phyloP scores from a whole-genome alignment of 75 land plant genomes.

The Pseudotsuga menziesii region DNA sequence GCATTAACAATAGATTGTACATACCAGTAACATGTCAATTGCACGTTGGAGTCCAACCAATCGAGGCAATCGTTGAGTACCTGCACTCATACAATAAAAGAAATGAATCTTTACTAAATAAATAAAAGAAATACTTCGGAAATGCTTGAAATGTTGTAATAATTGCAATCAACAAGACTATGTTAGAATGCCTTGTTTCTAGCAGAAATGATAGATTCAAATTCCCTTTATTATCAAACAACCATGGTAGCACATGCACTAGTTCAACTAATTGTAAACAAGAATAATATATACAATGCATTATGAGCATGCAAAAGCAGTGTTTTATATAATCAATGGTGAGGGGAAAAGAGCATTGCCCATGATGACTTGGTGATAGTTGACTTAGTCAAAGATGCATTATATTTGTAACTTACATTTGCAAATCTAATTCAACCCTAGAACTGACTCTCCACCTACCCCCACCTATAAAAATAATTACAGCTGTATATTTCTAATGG shows the following conservation, averaged over 20 bases:
- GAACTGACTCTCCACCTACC: no score
- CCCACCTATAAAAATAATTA: no score
- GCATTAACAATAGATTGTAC: neutral
- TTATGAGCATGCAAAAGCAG: neutral
- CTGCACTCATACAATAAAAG: slow-evolving; percentile 10
- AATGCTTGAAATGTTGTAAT: neutral
- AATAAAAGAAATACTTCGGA: slow-evolving; percentile 1
- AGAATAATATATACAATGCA: neutral
- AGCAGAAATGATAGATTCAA: neutral
- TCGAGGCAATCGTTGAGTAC: slow-evolving; percentile 45
- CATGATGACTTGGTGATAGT: no score
- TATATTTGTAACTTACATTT: no score
- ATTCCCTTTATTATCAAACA: neutral
- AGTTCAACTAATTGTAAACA: neutral
- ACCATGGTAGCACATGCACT: neutral
- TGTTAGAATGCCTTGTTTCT: neutral
- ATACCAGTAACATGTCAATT: slow-evolving; percentile 47
- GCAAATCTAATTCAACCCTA: no score
- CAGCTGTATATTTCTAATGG: no score
- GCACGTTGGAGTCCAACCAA: slow-evolving; percentile 38
- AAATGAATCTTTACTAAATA: neutral
- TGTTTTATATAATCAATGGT: neutral
- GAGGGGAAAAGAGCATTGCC: neutral
- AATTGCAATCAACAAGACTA: neutral
- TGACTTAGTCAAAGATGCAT: no score